Conservation (phyloP, 306 rosid genomes). For the Rubus idaeus region DNA sequence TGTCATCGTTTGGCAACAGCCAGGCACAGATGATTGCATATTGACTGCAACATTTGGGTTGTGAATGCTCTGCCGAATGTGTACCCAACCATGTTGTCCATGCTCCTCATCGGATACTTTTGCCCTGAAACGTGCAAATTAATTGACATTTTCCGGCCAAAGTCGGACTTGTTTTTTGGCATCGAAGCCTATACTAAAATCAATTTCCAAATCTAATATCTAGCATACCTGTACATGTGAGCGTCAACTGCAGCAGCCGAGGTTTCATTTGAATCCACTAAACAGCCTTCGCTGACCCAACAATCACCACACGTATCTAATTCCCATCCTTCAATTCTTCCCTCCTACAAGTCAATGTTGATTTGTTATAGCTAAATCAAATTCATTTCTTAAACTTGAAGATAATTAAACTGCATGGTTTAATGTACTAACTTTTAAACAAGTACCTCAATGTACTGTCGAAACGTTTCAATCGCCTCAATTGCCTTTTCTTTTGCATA, state of each 20-base stretch:
- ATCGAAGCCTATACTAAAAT: too few species aligned
- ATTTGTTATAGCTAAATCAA: not conserved
- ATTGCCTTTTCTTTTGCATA: conserved; percentile 68
- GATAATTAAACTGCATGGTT: not conserved
- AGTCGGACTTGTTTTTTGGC: too few species aligned
- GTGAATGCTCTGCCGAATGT: conserved; percentile 84
- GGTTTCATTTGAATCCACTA: conserved; percentile 61
- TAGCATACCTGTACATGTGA: conserved; percentile 69
- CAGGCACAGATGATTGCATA: conserved; percentile 63
- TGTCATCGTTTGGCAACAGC: conserved; percentile 71
- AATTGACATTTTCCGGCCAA: too few species aligned
- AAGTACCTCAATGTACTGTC: conserved; percentile 63
- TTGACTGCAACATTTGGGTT: conserved; percentile 85
- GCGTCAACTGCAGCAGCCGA: conserved; percentile 76
- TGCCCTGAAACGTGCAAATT: conserved; percentile 43
- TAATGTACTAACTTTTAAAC: too few species aligned
- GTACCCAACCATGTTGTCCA: conserved; percentile 79
- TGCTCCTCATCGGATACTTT: conserved; percentile 55
- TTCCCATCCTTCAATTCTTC: conserved; percentile 83
- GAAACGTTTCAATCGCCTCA: conserved; percentile 63
- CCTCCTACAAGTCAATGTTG: conserved; percentile 45
- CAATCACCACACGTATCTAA: conserved; percentile 86
- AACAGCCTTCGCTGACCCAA: conserved; percentile 95
- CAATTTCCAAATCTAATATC: not conserved
- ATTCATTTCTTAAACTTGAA: not conserved